phyloP scores from a whole-genome alignment of 768 basidiomycete species.

The Cystobasidium ongulense region DNA sequence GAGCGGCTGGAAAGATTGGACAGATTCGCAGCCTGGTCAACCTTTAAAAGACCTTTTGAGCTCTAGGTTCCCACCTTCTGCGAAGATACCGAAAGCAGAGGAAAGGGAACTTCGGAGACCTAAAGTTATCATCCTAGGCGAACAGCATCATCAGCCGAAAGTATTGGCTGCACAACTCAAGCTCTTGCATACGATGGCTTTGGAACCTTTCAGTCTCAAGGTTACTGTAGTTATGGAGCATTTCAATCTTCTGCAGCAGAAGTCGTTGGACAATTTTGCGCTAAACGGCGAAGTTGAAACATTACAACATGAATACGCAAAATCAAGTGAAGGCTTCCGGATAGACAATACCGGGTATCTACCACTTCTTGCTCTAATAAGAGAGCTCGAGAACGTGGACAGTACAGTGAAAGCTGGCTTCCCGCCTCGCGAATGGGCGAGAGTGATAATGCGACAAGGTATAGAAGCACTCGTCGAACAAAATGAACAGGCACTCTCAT shows the following conservation, averaged over 20 bases:
- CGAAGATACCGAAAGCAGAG: neutral
- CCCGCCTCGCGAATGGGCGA: slow-evolving; percentile 27
- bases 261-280: slow-evolving; percentile 2
- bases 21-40: neutral
- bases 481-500: neutral
- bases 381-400: slow-evolving; percentile 6
- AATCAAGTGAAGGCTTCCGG: slow-evolving; percentile 28
- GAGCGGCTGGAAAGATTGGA: neutral
- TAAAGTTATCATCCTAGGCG: slow-evolving; percentile 8
- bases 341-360: slow-evolving; percentile 2
- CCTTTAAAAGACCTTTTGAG: neutral
- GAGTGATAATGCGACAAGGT: slow-evolving; percentile 15
- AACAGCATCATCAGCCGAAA: slow-evolving; percentile 27
- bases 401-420: slow-evolving; percentile 6
- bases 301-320: neutral
- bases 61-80: neutral
- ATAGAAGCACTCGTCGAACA: neutral
- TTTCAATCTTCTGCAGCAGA: slow-evolving; percentile 20
- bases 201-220: neutral
- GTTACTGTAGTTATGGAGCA: slow-evolving; percentile 27
- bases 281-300: neutral
- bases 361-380: neutral
- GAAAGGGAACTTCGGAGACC: neutral
- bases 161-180: slow-evolving; percentile 24
- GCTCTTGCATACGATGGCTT: neutral